These are phyloP conservation scores for Penicillium turbatum DNA, from an alignment of 495 filamentous ascomycete genomes.

Conservation along the genomic window DNA sequence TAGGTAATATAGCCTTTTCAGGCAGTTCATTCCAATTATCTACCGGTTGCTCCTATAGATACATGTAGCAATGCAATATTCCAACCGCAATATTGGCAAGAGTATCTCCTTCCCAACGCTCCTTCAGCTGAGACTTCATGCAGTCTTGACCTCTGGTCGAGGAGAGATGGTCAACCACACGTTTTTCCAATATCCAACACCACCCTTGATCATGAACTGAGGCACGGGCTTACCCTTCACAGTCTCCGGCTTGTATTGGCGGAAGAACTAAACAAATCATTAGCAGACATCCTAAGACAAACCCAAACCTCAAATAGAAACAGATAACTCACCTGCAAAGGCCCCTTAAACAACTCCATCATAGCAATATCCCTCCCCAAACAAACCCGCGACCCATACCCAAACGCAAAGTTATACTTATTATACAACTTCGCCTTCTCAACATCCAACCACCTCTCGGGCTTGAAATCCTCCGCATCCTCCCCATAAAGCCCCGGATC, in stretches of 20 bases:
- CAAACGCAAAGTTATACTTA: conserved; percentile 52
- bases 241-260: conserved; percentile 30
- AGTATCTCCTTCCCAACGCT: neutral
- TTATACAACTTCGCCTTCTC: conserved; percentile 44
- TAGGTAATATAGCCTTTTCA: too few relatives aligned
- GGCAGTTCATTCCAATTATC: too few relatives aligned
- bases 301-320: neutral
- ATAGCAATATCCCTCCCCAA: conserved; percentile 52
- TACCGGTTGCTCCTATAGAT: too few relatives aligned
- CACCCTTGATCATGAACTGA: conserved; percentile 43
- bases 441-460: conserved; percentile 41
- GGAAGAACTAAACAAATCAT: conserved; percentile 32
- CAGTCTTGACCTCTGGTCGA: conserved; percentile 15
- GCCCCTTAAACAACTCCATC: conserved; percentile 54
- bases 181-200: conserved; percentile 46
- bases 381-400: conserved; percentile 51
- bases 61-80: neutral
- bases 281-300: conserved; percentile 1
- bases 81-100: neutral
- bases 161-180: conserved; percentile 43
- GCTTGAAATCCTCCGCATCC: conserved; percentile 36
- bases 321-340: conserved; percentile 39
- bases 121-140: neutral
- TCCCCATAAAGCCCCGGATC: conserved; percentile 49
- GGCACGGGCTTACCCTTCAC: conserved; percentile 33